A percentile compares a stretch with the other conserved stretches of the same genome.
phyloP scores from a whole-genome alignment of 1,139 yeast genomes.

The Candida labiduridarum region DNA sequence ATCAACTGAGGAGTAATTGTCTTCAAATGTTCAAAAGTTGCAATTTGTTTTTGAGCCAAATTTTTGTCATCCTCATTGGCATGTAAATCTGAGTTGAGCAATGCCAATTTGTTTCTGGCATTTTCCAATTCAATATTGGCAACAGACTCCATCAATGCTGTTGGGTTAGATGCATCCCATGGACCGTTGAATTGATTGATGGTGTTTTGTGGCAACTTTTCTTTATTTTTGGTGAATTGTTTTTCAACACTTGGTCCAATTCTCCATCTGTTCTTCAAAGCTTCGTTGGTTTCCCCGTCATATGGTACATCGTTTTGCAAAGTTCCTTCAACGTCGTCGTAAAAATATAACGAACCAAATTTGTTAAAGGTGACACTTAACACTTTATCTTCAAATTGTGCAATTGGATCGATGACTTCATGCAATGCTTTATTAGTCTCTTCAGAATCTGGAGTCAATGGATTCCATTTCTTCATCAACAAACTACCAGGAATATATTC shows the following conservation, averaged over 20 bases:
- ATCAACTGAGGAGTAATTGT: conserved; percentile 57
- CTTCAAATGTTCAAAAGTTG: conserved; percentile 61
- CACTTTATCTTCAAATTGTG: conserved; percentile 58
- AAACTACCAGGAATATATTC: conserved; percentile 79
- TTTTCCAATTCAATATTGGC: conserved; percentile 71
- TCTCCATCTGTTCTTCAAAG: conserved; percentile 72
- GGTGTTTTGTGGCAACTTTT: conserved; percentile 44
- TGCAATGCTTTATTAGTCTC: conserved; percentile 44
- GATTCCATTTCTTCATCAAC: conserved; percentile 90
- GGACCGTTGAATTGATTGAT: conserved; percentile 69
- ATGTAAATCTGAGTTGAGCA: conserved; percentile 58
- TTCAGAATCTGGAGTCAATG: conserved; percentile 51
- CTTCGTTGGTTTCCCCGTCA: conserved; percentile 60
- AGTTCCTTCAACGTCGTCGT: conserved; percentile 54
- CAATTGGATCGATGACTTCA: conserved; percentile 61
- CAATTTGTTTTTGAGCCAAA: conserved; percentile 49
- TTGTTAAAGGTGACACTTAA: conserved; percentile 60
- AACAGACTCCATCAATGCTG: conserved; percentile 61
- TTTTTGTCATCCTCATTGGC: conserved; percentile 42
- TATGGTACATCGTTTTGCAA: conserved; percentile 56
- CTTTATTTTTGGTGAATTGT: conserved; percentile 70
- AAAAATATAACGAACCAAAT: conserved; percentile 82
- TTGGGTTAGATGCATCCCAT: conserved; percentile 61
- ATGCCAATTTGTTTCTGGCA: conserved; percentile 54
- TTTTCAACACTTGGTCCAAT: conserved; percentile 90